Conservation (phyloP, 1,284 basidiomycete genomes). For the Xanthoconium separans region DNA sequence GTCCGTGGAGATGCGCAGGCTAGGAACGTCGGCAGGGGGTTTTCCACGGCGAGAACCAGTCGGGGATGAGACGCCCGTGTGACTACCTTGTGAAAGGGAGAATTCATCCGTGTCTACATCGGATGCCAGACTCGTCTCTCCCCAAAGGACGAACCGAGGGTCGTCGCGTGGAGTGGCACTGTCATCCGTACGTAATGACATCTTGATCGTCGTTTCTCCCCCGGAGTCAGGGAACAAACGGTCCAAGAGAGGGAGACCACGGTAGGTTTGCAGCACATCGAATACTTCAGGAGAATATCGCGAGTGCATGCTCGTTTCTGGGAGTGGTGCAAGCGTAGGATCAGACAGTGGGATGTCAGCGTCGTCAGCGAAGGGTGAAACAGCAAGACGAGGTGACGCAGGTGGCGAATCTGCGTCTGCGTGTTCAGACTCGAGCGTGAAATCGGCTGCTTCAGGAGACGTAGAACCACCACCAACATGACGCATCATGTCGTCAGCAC, state of each 20-base stretch:
- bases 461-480: conserved; percentile 11
- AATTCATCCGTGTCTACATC: conserved; percentile 45
- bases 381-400: conserved; percentile 20
- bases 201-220: conserved; percentile 58
- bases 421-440: not conserved
- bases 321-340: conserved; percentile 31
- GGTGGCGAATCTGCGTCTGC: conserved; percentile 12
- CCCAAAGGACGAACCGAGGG: conserved; percentile 87
- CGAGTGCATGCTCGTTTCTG: conserved; percentile 53
- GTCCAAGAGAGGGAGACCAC: conserved; percentile 69
- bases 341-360: conserved; percentile 25
- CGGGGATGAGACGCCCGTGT: conserved; percentile 45
- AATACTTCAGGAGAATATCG: conserved; percentile 73
- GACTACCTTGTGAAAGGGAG: conserved; percentile 50
- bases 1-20: conserved; percentile 25
- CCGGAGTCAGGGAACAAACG: conserved; percentile 44
- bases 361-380: conserved; percentile 31
- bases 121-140: conserved; percentile 45
- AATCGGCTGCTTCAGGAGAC: conserved; percentile 8
- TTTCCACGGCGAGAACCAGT: conserved; percentile 30
- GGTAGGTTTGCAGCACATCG: conserved; percentile 78
- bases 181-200: conserved; percentile 63
- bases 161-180: conserved; percentile 75
- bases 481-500: conserved; percentile 39
- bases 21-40: conserved; percentile 34